Conservation (phyloP, 176 grass and related monocot species). For the Zea luxurians region DNA sequence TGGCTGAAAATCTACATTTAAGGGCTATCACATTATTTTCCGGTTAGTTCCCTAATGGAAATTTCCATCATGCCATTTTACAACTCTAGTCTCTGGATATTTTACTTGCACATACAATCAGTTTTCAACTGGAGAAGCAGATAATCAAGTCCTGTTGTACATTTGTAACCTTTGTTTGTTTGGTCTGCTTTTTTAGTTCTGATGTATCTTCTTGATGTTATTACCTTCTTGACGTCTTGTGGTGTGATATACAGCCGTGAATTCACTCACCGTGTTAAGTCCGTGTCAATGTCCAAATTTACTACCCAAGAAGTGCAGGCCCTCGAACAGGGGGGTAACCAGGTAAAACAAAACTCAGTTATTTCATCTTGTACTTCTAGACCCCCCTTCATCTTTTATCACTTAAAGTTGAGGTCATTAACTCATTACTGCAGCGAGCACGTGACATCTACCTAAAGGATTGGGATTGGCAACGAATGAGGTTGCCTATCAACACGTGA, state of each 20-base stretch:
- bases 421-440: conserved; percentile 60
- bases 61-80: conserved; percentile 21
- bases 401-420: conserved; percentile 37
- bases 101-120: background rate
- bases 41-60: background rate
- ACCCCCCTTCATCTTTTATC: conserved; percentile 1
- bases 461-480: conserved; percentile 97
- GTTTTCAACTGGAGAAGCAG: conserved; percentile 12
- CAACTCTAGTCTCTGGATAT: background rate
- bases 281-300: conserved; percentile 95
- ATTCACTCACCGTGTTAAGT: conserved; percentile 97
- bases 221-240: background rate
- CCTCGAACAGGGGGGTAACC: conserved; percentile 92
- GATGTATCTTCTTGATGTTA: conserved; percentile 19
- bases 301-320: conserved; percentile 78
- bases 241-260: conserved; percentile 61
- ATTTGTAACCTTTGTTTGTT: conserved; percentile 19
- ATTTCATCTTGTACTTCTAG: background rate
- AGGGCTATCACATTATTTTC: background rate
- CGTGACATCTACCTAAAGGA: conserved; percentile 82
- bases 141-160: conserved; percentile 5
- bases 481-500: conserved; percentile 85
- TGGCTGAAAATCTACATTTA: conserved; percentile 14
- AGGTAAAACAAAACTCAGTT: conserved; percentile 57
- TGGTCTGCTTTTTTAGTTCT: conserved; percentile 22